Percentiles rank a stretch among this genome's conserved stretches.
Evolutionary conservation across 2,329 filamentous ascomycete species (phyloP).

Genomic region (Chalaropsis thielavioides): DNA sequence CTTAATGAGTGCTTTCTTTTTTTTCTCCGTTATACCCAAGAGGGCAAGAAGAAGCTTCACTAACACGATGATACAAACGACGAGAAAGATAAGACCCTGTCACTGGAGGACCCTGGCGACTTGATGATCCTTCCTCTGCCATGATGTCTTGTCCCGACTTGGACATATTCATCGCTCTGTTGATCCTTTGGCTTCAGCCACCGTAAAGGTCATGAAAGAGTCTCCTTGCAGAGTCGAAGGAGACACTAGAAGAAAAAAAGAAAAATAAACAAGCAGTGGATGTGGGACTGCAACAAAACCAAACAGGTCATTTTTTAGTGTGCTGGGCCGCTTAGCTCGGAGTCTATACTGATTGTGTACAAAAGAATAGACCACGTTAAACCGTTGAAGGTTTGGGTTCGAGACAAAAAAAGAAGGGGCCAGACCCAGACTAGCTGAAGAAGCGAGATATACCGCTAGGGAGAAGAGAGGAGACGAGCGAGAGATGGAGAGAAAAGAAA

Average conservation of each 20-base stretch:
- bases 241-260: background rate
- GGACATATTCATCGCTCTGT: background rate
- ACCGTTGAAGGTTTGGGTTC: background rate
- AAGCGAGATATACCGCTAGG: background rate
- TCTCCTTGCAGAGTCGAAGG: background rate
- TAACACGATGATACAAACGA: background rate
- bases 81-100: background rate
- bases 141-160: background rate
- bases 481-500: background rate
- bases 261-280: background rate
- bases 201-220: background rate
- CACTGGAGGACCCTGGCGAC: background rate
- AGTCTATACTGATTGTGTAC: background rate
- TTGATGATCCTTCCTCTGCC: background rate
- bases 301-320: background rate
- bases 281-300: background rate
- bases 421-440: background rate
- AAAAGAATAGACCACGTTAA: background rate
- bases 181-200: background rate
- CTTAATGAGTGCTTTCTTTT: background rate
- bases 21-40: background rate
- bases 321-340: background rate
- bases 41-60: background rate
- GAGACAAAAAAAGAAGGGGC: background rate
- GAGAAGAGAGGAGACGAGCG: background rate